Percentiles rank a stretch among this genome's conserved stretches.
phyloP scores from a whole-genome alignment of 2,329 filamentous ascomycete genomes.

The Mycogone perniciosa region DNA sequence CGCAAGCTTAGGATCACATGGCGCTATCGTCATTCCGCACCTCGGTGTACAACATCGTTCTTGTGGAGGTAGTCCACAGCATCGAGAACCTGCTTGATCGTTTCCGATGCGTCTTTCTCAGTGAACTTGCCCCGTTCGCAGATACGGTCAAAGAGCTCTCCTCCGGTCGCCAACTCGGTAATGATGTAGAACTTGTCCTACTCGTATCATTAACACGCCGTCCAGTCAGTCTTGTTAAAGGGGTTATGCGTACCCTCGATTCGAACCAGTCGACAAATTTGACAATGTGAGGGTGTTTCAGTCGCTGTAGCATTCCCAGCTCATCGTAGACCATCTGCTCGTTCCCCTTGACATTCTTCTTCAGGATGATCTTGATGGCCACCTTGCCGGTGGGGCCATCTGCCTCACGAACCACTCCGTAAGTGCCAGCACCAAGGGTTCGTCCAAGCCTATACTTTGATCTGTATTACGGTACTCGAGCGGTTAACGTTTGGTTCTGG shows the following conservation, averaged over 20 bases:
- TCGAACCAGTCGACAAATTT: slow-evolving; percentile 99
- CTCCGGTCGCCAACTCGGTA: slow-evolving; percentile 89
- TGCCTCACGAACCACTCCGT: slow-evolving; percentile 95
- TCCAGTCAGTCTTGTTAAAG: neutral
- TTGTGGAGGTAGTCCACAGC: slow-evolving; percentile 92
- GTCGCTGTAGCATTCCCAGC: slow-evolving; percentile 81
- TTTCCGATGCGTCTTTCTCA: slow-evolving; percentile 94
- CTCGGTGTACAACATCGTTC: slow-evolving; percentile 93
- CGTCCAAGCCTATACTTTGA: slow-evolving; percentile 86
- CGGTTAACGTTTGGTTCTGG: slow-evolving; percentile 4
- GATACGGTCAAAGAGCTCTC: slow-evolving; percentile 95
- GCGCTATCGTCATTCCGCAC: slow-evolving; percentile 37
- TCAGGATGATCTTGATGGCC: slow-evolving; percentile 97
- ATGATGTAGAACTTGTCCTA: slow-evolving; percentile 99
- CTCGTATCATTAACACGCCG: slow-evolving; percentile 1
- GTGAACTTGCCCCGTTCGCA: slow-evolving; percentile 98
- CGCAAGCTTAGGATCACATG: neutral
- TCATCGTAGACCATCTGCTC: slow-evolving; percentile 99
- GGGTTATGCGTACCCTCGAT: slow-evolving; percentile 62
- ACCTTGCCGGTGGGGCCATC: slow-evolving; percentile 79
- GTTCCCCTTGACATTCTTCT: slow-evolving; percentile 98
- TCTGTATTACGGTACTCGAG: slow-evolving; percentile 37
- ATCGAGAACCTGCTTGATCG: slow-evolving; percentile 86
- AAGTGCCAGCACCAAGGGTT: slow-evolving; percentile 92
- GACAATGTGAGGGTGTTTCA: slow-evolving; percentile 94